Evolutionary conservation across 805 yeast species (phyloP).

Genomic region (Naumovozyma castellii): DNA sequence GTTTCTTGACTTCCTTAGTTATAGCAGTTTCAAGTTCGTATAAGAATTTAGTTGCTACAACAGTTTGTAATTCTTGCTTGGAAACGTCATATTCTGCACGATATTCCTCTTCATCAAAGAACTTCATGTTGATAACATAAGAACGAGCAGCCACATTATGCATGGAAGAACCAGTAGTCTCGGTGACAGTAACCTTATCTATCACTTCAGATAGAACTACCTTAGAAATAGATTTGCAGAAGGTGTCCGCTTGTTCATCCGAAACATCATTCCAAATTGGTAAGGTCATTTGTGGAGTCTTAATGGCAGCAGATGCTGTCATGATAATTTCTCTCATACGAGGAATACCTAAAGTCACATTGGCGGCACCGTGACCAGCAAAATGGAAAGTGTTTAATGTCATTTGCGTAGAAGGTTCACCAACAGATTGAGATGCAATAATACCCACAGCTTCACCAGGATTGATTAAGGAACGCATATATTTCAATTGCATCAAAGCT

Average conservation of each 20-base stretch:
- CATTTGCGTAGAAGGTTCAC: conserved; percentile 99
- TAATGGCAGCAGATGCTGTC: conserved; percentile 94
- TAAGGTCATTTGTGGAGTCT: conserved; percentile 97
- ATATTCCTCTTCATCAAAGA: conserved; percentile 71
- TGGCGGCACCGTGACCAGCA: conserved; percentile 99
- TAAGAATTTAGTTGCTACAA: conserved; percentile 58
- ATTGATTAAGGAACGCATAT: conserved; percentile 87
- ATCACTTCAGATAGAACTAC: conserved; percentile 83
- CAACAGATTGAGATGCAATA: conserved; percentile 95
- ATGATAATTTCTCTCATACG: conserved; percentile 99
- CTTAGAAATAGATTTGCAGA: conserved; percentile 82
- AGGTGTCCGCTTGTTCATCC: conserved; percentile 82
- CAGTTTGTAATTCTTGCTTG: conserved; percentile 64
- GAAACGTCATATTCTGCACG: conserved; percentile 81
- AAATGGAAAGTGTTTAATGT: conserved; percentile 94
- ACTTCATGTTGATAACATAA: conserved; percentile 63
- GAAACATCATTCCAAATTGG: conserved; percentile 74
- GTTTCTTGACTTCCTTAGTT: conserved; percentile 73
- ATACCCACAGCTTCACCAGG: conserved; percentile 99
- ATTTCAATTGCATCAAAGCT: conserved; percentile 95
- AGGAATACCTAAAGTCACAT: conserved; percentile 98
- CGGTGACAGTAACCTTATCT: conserved; percentile 76
- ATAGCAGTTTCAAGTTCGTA: conserved; percentile 61
- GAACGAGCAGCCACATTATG: conserved; percentile 49
- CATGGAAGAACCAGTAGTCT: conserved; percentile 63